These are phyloP conservation scores for Cafeteria roenbergensis DNA, from an alignment of 108 stramenopile species.

Conservation along the genomic window DNA sequence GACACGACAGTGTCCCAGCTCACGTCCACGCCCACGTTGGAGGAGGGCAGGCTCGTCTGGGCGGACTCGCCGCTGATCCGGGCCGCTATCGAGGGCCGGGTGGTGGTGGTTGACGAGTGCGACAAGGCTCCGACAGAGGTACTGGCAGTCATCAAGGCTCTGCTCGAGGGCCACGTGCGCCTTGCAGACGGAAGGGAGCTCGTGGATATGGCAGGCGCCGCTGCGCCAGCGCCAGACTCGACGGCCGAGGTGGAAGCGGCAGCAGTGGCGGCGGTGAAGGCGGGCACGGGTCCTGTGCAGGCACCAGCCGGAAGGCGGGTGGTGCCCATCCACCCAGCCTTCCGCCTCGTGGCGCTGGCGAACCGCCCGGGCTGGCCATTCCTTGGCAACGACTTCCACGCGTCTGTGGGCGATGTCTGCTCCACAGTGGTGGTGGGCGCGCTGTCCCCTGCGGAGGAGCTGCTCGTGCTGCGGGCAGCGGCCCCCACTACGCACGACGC, in stretches of 20 bases:
- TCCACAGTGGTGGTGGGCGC: slow-evolving; percentile 44
- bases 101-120: slow-evolving; percentile 73
- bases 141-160: slow-evolving; percentile 57
- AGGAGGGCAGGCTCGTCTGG: slow-evolving; percentile 55
- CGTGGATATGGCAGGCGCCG: not conserved
- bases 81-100: slow-evolving; percentile 55
- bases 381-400: slow-evolving; percentile 64
- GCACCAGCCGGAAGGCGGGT: slow-evolving; percentile 3
- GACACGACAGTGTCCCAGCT: slow-evolving; percentile 66
- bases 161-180: slow-evolving; percentile 64
- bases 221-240: not conserved
- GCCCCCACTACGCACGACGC: slow-evolving; percentile 42
- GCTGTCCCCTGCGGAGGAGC: slow-evolving; percentile 51
- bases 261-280: not conserved
- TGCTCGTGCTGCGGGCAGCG: slow-evolving; percentile 46
- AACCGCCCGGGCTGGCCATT: slow-evolving; percentile 76
- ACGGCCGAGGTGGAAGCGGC: too few species aligned
- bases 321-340: slow-evolving; percentile 58
- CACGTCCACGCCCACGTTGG: slow-evolving; percentile 48
- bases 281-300: slow-evolving; percentile 22
- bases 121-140: slow-evolving; percentile 81
- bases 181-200: slow-evolving; percentile 61
- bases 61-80: slow-evolving; percentile 64
- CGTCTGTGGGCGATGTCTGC: slow-evolving; percentile 63
- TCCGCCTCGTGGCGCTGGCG: slow-evolving; percentile 58